phyloP scores from a whole-genome alignment of 495 filamentous ascomycete species.

The Coniosporium apollinis region DNA sequence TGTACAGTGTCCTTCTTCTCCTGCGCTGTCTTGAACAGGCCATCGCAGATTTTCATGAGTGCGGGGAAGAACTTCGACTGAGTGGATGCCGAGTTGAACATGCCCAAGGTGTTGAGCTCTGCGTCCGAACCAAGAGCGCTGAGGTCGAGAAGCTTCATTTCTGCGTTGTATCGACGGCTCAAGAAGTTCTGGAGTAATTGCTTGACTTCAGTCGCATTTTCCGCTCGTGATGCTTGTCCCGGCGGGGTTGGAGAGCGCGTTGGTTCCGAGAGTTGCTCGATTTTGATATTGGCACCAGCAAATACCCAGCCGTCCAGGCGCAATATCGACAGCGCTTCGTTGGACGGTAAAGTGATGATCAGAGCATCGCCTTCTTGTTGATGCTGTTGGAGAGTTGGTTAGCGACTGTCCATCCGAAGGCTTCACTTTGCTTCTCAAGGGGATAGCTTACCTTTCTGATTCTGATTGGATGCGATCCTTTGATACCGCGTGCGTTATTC shows the following conservation, averaged over 20 bases:
- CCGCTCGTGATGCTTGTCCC: constrained; percentile 32
- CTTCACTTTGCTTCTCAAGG: constrained; percentile 6
- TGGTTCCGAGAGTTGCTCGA: constrained; percentile 27
- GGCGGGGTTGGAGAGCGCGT: constrained; percentile 45
- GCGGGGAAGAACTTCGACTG: constrained; percentile 80
- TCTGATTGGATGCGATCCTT: constrained; percentile 8
- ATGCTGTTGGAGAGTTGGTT: constrained; percentile 1
- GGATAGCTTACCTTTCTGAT: constrained; percentile 9
- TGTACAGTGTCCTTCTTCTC: constrained; percentile 55
- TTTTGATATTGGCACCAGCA: constrained; percentile 41
- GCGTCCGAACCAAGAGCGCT: constrained; percentile 55
- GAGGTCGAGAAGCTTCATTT: constrained; percentile 60
- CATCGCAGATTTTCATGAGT: constrained; percentile 64
- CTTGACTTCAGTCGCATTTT: constrained; percentile 23
- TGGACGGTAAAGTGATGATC: constrained; percentile 47
- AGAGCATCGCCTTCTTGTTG: constrained; percentile 49
- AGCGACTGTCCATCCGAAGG: constrained; percentile 4
- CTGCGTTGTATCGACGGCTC: constrained; percentile 49
- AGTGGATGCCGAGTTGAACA: constrained; percentile 47
- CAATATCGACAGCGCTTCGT: too few species aligned
- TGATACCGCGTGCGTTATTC: constrained; percentile 10
- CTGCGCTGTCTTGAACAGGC: constrained; percentile 45
- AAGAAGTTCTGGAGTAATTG: constrained; percentile 38
- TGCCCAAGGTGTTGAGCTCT: constrained; percentile 49
- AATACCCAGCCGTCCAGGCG: constrained; percentile 45